Evolutionary conservation across 495 filamentous ascomycete genomes (phyloP).

Genomic region (Neurospora terricola): DNA sequence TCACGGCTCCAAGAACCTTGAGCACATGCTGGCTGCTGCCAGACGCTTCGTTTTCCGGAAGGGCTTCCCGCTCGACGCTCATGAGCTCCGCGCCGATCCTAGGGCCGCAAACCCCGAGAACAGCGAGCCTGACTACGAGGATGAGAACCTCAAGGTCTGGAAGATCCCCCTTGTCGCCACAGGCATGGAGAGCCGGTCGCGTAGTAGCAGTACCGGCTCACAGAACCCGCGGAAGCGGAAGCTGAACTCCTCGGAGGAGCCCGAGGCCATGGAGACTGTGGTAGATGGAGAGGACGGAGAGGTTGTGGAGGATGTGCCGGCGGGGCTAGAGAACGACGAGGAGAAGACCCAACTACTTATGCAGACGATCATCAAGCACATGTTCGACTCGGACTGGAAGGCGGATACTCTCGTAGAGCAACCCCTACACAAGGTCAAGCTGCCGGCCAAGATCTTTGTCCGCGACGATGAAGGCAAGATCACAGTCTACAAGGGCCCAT

Average conservation of each 20-base stretch:
- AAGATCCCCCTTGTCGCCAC: constrained; percentile 48
- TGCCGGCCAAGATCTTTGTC: constrained; percentile 61
- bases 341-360: constrained; percentile 40
- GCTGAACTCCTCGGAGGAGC: constrained; percentile 18
- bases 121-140: constrained; percentile 54
- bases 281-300: constrained; percentile 6
- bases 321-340: constrained; percentile 11
- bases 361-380: constrained; percentile 54
- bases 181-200: constrained; percentile 3
- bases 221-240: constrained; percentile 11
- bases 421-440: constrained; percentile 51
- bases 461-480: constrained; percentile 56
- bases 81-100: constrained; percentile 49
- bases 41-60: constrained; percentile 82
- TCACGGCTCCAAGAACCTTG: constrained; percentile 67
- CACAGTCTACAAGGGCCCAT: constrained; percentile 55
- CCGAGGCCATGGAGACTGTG: constrained; percentile 48
- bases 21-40: constrained; percentile 70
- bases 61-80: constrained; percentile 56
- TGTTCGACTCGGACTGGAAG: constrained; percentile 75
- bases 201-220: constrained; percentile 8
- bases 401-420: constrained; percentile 58
- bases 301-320: constrained; percentile 2
- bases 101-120: constrained; percentile 4
- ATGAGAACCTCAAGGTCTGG: constrained; percentile 74